These are phyloP conservation scores for Gyrodon lividus DNA, from an alignment of 768 basidiomycete species.

Conservation along the genomic window DNA sequence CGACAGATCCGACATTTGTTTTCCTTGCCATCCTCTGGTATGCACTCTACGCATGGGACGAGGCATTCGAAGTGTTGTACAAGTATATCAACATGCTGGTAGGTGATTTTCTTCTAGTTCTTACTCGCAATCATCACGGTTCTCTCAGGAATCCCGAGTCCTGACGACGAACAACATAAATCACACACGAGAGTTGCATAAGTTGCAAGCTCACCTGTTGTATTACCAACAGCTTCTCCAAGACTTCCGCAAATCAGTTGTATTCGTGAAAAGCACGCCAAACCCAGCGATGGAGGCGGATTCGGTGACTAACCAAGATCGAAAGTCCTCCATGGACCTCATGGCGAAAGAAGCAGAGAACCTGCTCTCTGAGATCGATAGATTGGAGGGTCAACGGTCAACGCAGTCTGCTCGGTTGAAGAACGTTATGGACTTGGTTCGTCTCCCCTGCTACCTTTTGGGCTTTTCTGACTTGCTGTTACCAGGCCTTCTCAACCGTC, in stretches of 20 bases:
- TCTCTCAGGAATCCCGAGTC: slow-evolving; percentile 43
- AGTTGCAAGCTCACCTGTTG: slow-evolving; percentile 55
- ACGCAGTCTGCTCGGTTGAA: slow-evolving; percentile 29
- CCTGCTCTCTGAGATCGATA: slow-evolving; percentile 43
- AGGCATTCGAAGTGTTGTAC: slow-evolving; percentile 53
- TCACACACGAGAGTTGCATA: slow-evolving; percentile 54
- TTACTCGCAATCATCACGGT: neutral
- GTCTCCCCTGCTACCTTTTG: neutral
- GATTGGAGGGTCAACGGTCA: slow-evolving; percentile 30
- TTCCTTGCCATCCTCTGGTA: slow-evolving; percentile 52
- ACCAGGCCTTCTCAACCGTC: slow-evolving; percentile 57
- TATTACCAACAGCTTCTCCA: slow-evolving; percentile 54
- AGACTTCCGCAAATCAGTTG: slow-evolving; percentile 52
- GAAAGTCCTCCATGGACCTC: slow-evolving; percentile 4
- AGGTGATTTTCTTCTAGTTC: neutral
- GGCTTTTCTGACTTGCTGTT: neutral
- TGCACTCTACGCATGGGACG: slow-evolving; percentile 61
- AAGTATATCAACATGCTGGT: slow-evolving; percentile 51
- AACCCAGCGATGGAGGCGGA: slow-evolving; percentile 45
- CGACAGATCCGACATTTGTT: slow-evolving; percentile 34
- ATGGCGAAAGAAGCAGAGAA: slow-evolving; percentile 21
- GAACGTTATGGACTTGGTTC: slow-evolving; percentile 34
- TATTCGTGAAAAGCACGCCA: slow-evolving; percentile 47
- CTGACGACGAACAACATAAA: slow-evolving; percentile 35
- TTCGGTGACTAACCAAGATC: slow-evolving; percentile 8